Evolutionary conservation across 2,329 filamentous ascomycete genomes (phyloP), one percentile per base, ranked within the genome.

Genomic region (Kalaharituber pfeilii): DNA sequence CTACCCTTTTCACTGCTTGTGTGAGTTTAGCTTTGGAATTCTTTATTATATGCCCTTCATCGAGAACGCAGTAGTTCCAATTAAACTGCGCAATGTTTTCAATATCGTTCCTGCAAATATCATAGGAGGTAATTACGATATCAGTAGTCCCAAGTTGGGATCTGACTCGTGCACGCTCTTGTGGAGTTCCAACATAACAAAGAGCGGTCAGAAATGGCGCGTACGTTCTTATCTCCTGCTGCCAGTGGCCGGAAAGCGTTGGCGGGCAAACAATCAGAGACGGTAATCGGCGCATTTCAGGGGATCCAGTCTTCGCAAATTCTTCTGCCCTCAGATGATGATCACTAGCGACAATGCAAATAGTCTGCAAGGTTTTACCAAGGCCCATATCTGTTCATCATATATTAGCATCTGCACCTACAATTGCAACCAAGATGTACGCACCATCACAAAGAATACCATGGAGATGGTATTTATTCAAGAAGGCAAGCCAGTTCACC

Each of bases 31-130:
- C 88, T 67, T 91, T 93, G 2, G 91, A 87, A 67, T 98, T 98
- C 74, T 98, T 98, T 74, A 98, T 98, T 59, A 98, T 71, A 71
- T 98, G 91, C 1, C 93, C 91, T 71, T 98, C 91, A 65, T 98
- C 91, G 6, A 98, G 78, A 3, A 98, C 88, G 54, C 91, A 84
- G 66, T 98, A 98, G 67, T 98, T 98, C 87, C 89, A 98, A 62
- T 78, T 91, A 65, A 91, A 79, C 53, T 85, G 79, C 47, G 79
- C 78, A 29, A 98, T 76, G 3, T 89, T 68, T 7, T 95, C 87
- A n/a, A 82, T 79, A 65, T 98, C 91, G 61, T 98, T 98, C 52
- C 93, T 81, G 66, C 89, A 95, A 50, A 98, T 91, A 67, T 98
- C 93, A 65, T 98, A 98, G 0, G 89, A 96, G 0, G 93, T 98